Evolutionary conservation across 1,139 yeast genomes (phyloP).

Genomic region (Candida sp.): DNA sequence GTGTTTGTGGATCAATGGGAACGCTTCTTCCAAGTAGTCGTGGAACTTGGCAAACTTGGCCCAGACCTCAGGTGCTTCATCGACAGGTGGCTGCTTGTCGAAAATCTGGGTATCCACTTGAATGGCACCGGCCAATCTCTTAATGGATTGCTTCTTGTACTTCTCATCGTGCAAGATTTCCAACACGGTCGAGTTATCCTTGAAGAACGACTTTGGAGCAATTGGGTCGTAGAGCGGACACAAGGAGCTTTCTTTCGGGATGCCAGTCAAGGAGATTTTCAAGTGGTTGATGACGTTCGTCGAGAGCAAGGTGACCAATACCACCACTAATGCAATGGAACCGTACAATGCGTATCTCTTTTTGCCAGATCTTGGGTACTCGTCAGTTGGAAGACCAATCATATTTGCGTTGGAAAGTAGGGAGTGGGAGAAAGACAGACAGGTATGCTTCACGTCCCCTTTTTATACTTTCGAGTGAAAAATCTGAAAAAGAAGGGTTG

Average conservation of each 20-base stretch:
- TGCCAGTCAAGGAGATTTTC: slow-evolving; percentile 24
- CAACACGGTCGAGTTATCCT: slow-evolving; percentile 40
- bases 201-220: slow-evolving; percentile 31
- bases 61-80: slow-evolving; percentile 42
- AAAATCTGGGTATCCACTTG: slow-evolving; percentile 48
- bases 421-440: neutral
- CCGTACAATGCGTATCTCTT: slow-evolving; percentile 9
- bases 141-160: slow-evolving; percentile 38
- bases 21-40: slow-evolving; percentile 28
- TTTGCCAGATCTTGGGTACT: slow-evolving; percentile 5
- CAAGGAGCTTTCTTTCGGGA: slow-evolving; percentile 18
- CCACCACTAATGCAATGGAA: slow-evolving; percentile 15
- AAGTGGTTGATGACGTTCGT: slow-evolving; percentile 26
- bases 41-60: slow-evolving; percentile 32
- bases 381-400: slow-evolving; percentile 21
- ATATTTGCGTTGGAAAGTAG: no score
- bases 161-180: slow-evolving; percentile 32
- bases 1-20: slow-evolving; percentile 35
- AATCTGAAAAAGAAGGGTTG: no score
- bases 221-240: slow-evolving; percentile 36
- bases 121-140: slow-evolving; percentile 45
- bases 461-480: no score
- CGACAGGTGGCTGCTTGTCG: slow-evolving; percentile 48
- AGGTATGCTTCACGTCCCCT: no score
- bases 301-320: slow-evolving; percentile 22